Evolutionary conservation across 805 yeast genomes (phyloP), one percentile per base, ranked within the genome.

Genomic region (Ogataea nitratoaversa): DNA sequence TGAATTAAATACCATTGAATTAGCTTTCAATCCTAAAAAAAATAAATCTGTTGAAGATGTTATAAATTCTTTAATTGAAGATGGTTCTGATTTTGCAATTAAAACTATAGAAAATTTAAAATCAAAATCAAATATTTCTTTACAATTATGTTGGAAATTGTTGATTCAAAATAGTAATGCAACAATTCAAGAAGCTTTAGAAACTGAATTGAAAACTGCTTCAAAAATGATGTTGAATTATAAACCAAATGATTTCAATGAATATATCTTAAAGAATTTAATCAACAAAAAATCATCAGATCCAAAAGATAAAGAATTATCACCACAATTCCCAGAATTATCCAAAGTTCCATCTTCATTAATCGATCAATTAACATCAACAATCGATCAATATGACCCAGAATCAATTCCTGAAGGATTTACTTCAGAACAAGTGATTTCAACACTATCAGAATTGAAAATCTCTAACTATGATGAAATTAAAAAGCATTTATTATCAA

Each of bases 121-220:
- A 34, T 63, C 72, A 36, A 85, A 89, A 61, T 85, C 95, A 4
- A 84, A 86, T 33, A 70, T 86, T n/a, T 83, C 95, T 16, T 67
- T 88, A 49, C 79, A 83, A 56, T 79, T 89, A 30, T 79, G 86
- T 2, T 72, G 80, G 48, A 82, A 79, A 43, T 69, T 86, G 46
- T 67, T 89, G 60, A 76, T 82, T 53, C 68, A 73, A 44, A 86
- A 88, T 38, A 58, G 73, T 18, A 56, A 66, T 28, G 70, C 78
- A 43, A 72, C 82, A 44, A 78, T 88, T 51, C 71, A 72, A 40
- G 67, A 78, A 36, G 84, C 91, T 28, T 66, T 93, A 43, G 76
- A 76, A 49, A 74, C 77, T 52, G 98, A 93, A 63, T 70, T 85
- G 59, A 68, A 71, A 42, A 65, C 89, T 18, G 96, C 96, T 22